These are phyloP conservation scores for Phytophthora hibernalis DNA, from an alignment of 352 stramenopile genomes.

Conservation along the genomic window DNA sequence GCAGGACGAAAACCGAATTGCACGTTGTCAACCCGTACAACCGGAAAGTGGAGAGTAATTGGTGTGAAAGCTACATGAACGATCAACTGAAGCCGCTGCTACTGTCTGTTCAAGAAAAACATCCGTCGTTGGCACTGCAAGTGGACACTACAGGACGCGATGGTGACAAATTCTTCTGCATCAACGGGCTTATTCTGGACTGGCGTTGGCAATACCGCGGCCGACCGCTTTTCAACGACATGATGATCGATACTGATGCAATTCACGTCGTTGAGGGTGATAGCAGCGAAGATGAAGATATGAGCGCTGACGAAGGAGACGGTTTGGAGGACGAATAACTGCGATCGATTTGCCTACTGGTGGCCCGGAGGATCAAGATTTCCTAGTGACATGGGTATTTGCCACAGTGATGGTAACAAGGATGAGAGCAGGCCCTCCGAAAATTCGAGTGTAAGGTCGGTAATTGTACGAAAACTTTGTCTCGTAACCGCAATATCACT, in stretches of 20 bases:
- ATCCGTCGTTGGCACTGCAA: neutral
- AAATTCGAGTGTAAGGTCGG: too few species aligned
- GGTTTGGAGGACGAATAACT: neutral
- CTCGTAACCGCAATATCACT: too few species aligned
- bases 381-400: too few species aligned
- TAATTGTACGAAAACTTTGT: too few species aligned
- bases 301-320: neutral
- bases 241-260: too few species aligned
- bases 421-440: too few species aligned
- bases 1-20: slow-evolving; percentile 1
- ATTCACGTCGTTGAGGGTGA: too few species aligned
- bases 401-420: too few species aligned
- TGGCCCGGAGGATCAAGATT: too few species aligned
- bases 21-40: slow-evolving; percentile 11
- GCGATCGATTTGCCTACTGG: neutral
- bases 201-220: slow-evolving; percentile 1
- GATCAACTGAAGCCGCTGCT: slow-evolving; percentile 5
- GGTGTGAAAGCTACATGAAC: slow-evolving; percentile 9
- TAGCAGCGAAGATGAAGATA: neutral
- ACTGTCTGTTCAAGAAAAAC: neutral
- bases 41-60: neutral
- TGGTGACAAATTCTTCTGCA: too few species aligned
- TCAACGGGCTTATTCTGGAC: neutral
- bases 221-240: neutral
- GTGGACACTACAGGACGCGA: too few species aligned